A percentile compares a stretch with the other conserved stretches of the same genome.
phyloP scores from a whole-genome alignment of 2,329 filamentous ascomycete species.

The Hypoxylon sp. region DNA sequence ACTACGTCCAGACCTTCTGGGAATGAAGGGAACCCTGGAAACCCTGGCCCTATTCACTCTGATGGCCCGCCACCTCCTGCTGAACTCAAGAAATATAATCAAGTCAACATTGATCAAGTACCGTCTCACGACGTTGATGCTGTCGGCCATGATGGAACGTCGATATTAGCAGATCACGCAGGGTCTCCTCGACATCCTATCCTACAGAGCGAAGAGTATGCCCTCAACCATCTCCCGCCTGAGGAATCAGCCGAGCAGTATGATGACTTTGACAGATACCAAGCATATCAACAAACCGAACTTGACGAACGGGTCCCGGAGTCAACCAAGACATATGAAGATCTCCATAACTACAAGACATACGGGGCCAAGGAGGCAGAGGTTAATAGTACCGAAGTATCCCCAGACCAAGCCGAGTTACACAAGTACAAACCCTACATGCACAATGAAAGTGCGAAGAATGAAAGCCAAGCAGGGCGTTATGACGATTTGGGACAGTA shows the following conservation, averaged over 20 bases:
- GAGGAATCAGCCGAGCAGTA: slow-evolving; percentile 51
- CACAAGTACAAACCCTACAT: slow-evolving; percentile 56
- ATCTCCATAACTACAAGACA: slow-evolving; percentile 56
- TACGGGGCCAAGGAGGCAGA: slow-evolving; percentile 49
- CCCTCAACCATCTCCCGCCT: slow-evolving; percentile 51
- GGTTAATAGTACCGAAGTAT: slow-evolving; percentile 16
- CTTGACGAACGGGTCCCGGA: slow-evolving; percentile 34
- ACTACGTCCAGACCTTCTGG: slow-evolving; percentile 46
- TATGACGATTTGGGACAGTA: slow-evolving; percentile 59
- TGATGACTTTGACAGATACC: slow-evolving; percentile 49
- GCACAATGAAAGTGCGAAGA: slow-evolving; percentile 52
- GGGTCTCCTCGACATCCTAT: slow-evolving; percentile 21
- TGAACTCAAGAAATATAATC: slow-evolving; percentile 55
- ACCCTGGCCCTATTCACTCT: slow-evolving; percentile 49
- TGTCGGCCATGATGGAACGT: slow-evolving; percentile 6
- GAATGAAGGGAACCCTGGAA: slow-evolving; percentile 29
- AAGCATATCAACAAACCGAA: slow-evolving; percentile 44
- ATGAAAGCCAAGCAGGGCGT: slow-evolving; percentile 46
- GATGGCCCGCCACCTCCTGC: slow-evolving; percentile 53
- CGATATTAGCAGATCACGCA: slow-evolving; percentile 2
- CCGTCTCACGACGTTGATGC: slow-evolving; percentile 34
- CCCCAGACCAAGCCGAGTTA: slow-evolving; percentile 54
- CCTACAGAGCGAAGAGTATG: slow-evolving; percentile 51
- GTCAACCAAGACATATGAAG: slow-evolving; percentile 52
- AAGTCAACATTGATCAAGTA: slow-evolving; percentile 51